These are phyloP conservation scores for Pestalotiopsis sp. DNA, from an alignment of 2,329 filamentous ascomycete species.

Conservation along the genomic window DNA sequence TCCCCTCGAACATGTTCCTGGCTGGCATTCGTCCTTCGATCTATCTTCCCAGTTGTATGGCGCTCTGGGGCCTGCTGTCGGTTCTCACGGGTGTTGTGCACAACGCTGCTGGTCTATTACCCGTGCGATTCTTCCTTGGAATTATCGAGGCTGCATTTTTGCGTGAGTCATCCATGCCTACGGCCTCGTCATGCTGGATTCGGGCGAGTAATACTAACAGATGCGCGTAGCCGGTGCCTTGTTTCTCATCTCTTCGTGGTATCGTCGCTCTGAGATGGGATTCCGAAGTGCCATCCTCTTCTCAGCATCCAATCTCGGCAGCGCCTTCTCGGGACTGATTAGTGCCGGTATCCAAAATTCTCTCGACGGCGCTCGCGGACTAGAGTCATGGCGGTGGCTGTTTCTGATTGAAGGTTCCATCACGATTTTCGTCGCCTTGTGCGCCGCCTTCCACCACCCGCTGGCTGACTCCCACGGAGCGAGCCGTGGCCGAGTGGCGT, in stretches of 20 bases:
- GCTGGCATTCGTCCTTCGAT: slow-evolving; percentile 35
- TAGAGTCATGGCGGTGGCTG: slow-evolving; percentile 49
- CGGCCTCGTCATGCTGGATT: too few species aligned
- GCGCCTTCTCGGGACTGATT: slow-evolving; percentile 58
- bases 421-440: slow-evolving; percentile 61
- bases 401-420: slow-evolving; percentile 61
- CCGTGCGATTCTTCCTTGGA: slow-evolving; percentile 29
- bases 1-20: slow-evolving; percentile 34
- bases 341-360: slow-evolving; percentile 57
- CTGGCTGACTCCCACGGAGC: slow-evolving; percentile 49
- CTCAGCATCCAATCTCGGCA: slow-evolving; percentile 37
- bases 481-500: slow-evolving; percentile 47
- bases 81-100: slow-evolving; percentile 41
- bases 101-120: slow-evolving; percentile 40
- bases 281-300: slow-evolving; percentile 39
- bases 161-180: slow-evolving; percentile 8
- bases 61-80: slow-evolving; percentile 40
- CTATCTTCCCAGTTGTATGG: background rate
- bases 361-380: slow-evolving; percentile 56
- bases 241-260: background rate
- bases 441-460: slow-evolving; percentile 49
- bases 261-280: slow-evolving; percentile 13
- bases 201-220: too few species aligned
- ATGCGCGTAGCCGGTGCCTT: background rate
- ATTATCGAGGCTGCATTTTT: slow-evolving; percentile 14